Base-by-base conservation (phyloP, 805 yeast genomes). In the Saccharomyces eubayanus region DNA sequence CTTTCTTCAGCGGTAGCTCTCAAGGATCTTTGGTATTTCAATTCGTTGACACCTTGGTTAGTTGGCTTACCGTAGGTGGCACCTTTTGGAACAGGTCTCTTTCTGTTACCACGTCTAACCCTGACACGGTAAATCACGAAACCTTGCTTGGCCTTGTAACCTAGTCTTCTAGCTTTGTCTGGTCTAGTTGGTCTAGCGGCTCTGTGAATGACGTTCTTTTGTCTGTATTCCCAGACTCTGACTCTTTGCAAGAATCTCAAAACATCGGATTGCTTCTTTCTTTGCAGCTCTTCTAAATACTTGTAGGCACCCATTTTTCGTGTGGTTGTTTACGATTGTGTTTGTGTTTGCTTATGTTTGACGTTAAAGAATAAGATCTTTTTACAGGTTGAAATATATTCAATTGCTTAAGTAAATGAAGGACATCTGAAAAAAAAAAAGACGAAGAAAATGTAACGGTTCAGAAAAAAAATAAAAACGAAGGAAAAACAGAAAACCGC, bases 191-290 rank as follows among this genome's bases (percentile, higher is more conserved):
- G 97, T 78, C 91, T 89, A 56, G 92, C 70, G 68, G 96, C 97
- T 78, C 97, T 86, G 96, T 92, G 97, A 79, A 92, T 85, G 68
- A 89, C 97, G 73, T 81, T 84, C 82, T 85, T 84, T 82, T 92
- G 97, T 83, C 98, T 90, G 96, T 89, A 92, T 80, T 91, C 97
- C 97, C 97, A 91, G 83, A 96, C 91, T 87, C 98, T 89, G 84
- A 92, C 96, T 78, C 98, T 86, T 80, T 86, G 87, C 75, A 91
- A 82, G 88, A 91, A 91, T 81, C 97, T 87, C 82, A 87, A 81
- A 72, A 91, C 96, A 79, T 91, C 98, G 73, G 97, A 89, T 83
- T 92, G 97, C 87, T 91, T 91, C 92, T 92, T 91, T 84, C 97
- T 90, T 78, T 89, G 92, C 77, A 91, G 83, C 81, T 91, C 98